Evolutionary conservation across 208 protist species (phyloP).

Genomic region (Herpetomonas tarakana): DNA sequence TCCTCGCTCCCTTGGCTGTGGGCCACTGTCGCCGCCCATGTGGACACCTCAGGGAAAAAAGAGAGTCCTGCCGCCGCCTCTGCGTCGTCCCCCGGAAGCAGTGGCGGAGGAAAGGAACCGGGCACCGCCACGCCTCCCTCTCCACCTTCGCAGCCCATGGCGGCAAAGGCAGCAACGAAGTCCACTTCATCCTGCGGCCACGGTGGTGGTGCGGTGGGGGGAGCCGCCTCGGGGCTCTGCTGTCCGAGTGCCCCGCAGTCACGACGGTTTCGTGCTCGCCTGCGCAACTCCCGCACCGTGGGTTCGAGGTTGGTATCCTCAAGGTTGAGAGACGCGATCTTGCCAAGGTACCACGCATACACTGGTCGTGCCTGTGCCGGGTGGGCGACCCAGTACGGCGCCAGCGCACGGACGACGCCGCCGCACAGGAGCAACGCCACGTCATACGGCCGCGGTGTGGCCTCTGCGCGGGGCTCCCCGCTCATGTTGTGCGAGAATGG

Average conservation of each 20-base stretch:
- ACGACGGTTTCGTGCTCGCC: no score
- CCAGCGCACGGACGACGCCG: constrained; percentile 20
- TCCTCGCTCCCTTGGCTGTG: not conserved
- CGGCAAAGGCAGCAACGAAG: no score
- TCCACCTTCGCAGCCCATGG: no score
- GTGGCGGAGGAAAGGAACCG: not conserved
- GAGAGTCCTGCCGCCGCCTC: not conserved
- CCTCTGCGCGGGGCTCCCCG: constrained; percentile 23
- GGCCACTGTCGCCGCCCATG: not conserved
- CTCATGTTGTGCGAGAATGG: not conserved
- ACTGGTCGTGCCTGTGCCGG: constrained; percentile 18
- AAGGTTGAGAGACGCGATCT: constrained; percentile 34
- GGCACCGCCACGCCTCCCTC: no score
- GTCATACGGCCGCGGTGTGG: constrained; percentile 45
- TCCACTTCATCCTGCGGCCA: no score
- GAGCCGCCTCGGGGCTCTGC: no score
- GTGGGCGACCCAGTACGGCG: constrained; percentile 13
- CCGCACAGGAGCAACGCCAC: constrained; percentile 61
- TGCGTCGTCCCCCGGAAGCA: not conserved
- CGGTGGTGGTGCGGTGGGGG: no score
- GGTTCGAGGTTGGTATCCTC: no score
- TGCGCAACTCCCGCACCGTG: no score
- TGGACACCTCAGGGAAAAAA: not conserved
- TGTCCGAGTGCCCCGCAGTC: no score
- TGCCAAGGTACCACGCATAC: constrained; percentile 42